Base-by-base conservation (phyloP, 2,329 filamentous ascomycete species). In the Fusarium palustre region DNA sequence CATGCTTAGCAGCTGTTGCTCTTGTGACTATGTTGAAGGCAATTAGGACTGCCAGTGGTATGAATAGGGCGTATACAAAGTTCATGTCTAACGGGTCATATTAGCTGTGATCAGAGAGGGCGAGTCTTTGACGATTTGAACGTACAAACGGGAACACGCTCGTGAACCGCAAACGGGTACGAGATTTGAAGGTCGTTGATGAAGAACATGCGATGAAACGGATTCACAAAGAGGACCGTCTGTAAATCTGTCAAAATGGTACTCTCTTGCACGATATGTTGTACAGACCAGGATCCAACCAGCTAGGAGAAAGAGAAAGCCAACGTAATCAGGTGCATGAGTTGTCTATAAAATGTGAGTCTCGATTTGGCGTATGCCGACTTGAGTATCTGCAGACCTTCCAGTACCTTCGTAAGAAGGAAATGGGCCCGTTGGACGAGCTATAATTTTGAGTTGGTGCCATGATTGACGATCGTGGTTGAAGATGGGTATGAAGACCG, bases 121-220 rank as follows among this genome's bases (percentile, higher is more conserved):
- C 20, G 16, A 16, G 12, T n/a, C 38, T 13, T 13, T 11, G 24
- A n/a, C 16, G 22, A 16, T 31, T 31, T 12, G 24, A 33, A 83
- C 90, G 71, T 84, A 91, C 91, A 78, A 16, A 97, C 89, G 10
- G 93, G 85, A 0, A 99, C 96, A 66, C 94, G 88, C 79, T 99
- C 94, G 52, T 91, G 81, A 59, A 91, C 85, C 24, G 96, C 93
- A 80, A 97, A 92, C 1, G 96, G 96, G 76, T 91, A 97, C 69
- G 93, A 90, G 63, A 98, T 93, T 50, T 89, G 84, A 25, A 92
- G 86, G 77, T 98, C 93, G 77, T 94, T 92, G 66, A 98, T 87
- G 69, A 89, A 92, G 82, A 99, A 98, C 88, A 97, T 92, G 81
- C 93, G 93, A 79, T 98, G 94, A 78, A 98, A 98, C 0, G 96